A percentile compares a stretch with the other conserved stretches of the same genome.
Conservation (phyloP, 495 filamentous ascomycete species). For the Clavariopsis aquatica region DNA sequence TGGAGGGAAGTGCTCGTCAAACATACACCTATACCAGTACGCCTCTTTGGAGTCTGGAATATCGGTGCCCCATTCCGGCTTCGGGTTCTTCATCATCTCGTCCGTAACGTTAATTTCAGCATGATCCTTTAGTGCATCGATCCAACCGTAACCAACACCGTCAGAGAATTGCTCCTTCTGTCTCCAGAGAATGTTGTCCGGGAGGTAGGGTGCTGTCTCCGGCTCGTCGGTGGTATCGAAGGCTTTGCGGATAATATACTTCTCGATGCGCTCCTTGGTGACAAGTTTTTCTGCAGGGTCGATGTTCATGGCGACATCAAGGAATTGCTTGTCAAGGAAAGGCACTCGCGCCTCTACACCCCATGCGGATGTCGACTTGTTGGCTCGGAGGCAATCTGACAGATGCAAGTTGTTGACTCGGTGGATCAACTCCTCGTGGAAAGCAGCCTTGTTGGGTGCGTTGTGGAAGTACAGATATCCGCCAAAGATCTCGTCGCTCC, state of each 20-base stretch:
- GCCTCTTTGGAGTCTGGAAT: constrained; percentile 96
- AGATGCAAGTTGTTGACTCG: constrained; percentile 94
- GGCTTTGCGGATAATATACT: constrained; percentile 94
- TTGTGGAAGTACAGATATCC: constrained; percentile 98
- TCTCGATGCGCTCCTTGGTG: constrained; percentile 86
- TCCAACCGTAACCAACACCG: constrained; percentile 98
- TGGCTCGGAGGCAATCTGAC: constrained; percentile 91
- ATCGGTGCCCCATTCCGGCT: constrained; percentile 89
- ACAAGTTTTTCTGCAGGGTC: constrained; percentile 96
- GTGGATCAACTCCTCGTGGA: constrained; percentile 90
- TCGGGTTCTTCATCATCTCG: constrained; percentile 96
- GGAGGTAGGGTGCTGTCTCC: constrained; percentile 76
- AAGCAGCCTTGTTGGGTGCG: constrained; percentile 83
- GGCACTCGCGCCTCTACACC: constrained; percentile 97
- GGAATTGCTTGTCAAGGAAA: constrained; percentile 96
- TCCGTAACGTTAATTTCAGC: constrained; percentile 86
- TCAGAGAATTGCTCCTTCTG: constrained; percentile 99
- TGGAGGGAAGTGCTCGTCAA: constrained; percentile 95
- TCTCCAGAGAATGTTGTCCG: constrained; percentile 91
- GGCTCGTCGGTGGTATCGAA: constrained; percentile 92
- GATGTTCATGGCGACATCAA: constrained; percentile 86
- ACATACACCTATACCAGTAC: constrained; percentile 95
- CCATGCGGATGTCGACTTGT: constrained; percentile 99
- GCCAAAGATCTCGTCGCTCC: constrained; percentile 95
- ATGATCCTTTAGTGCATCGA: constrained; percentile 92